Evolutionary conservation across 202 grass and related monocot species (phyloP), one percentile per base, ranked within the genome.

Genomic region (Carex arenaria): DNA sequence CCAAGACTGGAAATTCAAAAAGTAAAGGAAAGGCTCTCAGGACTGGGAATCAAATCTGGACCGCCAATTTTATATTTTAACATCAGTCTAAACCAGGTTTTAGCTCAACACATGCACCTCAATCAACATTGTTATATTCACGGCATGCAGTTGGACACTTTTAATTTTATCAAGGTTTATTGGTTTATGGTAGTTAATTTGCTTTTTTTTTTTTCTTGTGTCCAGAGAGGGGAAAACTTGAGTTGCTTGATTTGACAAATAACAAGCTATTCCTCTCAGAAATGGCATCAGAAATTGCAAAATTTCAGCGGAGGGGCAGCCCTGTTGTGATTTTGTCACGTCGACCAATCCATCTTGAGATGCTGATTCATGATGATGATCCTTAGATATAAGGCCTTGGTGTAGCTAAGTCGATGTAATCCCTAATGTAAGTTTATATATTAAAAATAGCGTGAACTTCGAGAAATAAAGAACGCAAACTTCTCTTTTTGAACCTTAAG

Each of bases 331-430:
- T 34, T 66, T 56, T 82, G 19, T 34, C 80, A 53, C 15, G 43
- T 52, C 45, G 80, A 9, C n/a, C 61, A 51, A 32, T 19, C 28
- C 28, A 77, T 77, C 52, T 19, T 53, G 14, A 23, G 63, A 68
- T 82, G 40, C 5, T 82, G 7, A 49, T 82, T 28, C 42, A 66
- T 54, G 80, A 82, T 38, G 80, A 82, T 38, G 80, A 80, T 80
- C 78, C 78, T 42, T 80, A 80, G 18, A 47, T 47, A 45, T 3
- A 32, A 57, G 72, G 72, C 47, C 34, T 56, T 17, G 28, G 72
- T 57, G 52, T 34, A 77, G 72, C 28, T 36, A 57, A 26, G 7
- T 36, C 15, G 23, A 32, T 34, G 72, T n/a, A 57, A 77, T 34
- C 14, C 22, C 53, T 34, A 34, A 5, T 77, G 51, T 77, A 76